Conservation (phyloP, 148 eudicot genomes). For the Beta vulgaris region DNA sequence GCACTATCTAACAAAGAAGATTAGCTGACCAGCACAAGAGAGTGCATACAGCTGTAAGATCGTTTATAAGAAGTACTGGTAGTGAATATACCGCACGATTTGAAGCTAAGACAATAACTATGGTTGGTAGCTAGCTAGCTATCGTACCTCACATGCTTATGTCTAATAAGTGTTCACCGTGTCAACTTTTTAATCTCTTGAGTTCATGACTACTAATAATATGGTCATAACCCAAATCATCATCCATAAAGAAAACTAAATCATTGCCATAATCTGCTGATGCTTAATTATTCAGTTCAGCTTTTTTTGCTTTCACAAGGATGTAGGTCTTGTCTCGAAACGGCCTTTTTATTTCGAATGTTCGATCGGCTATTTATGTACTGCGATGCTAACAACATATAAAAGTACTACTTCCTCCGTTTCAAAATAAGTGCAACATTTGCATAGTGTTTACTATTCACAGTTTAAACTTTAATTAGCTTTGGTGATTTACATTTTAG, state of each 20-base stretch:
- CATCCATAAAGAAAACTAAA: background rate
- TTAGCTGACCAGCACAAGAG: constrained; percentile 5
- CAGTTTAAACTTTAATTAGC: too few species aligned
- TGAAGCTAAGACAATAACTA: background rate
- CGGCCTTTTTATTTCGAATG: too few species aligned
- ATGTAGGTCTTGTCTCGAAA: too few species aligned
- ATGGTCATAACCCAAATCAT: background rate
- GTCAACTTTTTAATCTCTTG: background rate
- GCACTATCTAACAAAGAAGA: background rate
- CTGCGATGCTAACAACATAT: too few species aligned
- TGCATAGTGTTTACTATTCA: too few species aligned
- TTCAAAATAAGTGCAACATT: too few species aligned
- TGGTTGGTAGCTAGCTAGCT: background rate
- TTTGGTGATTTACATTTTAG: too few species aligned
- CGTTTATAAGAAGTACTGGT: background rate
- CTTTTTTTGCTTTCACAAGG: too few species aligned
- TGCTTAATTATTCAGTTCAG: background rate
- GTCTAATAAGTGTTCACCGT: background rate
- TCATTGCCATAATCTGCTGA: background rate
- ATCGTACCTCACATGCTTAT: background rate
- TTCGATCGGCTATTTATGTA: too few species aligned
- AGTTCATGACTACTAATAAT: background rate
- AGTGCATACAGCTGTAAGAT: background rate
- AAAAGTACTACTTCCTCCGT: too few species aligned
- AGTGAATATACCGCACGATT: background rate